Evolutionary conservation across 2,329 filamentous ascomycete species (phyloP).

Genomic region (Didymella exigua): DNA sequence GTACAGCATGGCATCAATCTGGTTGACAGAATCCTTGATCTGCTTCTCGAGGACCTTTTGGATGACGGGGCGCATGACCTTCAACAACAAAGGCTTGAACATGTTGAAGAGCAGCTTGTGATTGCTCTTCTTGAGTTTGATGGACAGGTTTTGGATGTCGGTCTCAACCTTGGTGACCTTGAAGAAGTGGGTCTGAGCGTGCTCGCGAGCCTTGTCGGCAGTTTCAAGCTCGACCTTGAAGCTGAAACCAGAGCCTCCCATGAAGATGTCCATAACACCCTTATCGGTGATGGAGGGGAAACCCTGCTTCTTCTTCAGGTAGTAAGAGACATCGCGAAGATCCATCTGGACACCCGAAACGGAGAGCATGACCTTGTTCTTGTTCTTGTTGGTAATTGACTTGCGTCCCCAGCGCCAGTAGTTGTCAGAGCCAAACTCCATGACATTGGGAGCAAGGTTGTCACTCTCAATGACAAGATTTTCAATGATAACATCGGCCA

Average conservation of each 20-base stretch:
- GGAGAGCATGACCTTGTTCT: conserved; percentile 84
- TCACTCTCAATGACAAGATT: conserved; percentile 95
- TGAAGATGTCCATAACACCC: conserved; percentile 85
- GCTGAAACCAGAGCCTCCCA: conserved; percentile 85
- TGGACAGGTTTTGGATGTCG: conserved; percentile 77
- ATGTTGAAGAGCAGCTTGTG: conserved; percentile 89
- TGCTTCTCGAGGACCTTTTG: conserved; percentile 89
- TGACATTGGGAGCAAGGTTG: conserved; percentile 91
- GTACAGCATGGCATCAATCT: conserved; percentile 74
- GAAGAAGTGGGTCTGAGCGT: conserved; percentile 83
- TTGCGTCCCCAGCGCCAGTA: conserved; percentile 95
- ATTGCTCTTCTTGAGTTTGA: conserved; percentile 93
- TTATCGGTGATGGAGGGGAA: conserved; percentile 88
- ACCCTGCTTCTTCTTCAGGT: conserved; percentile 92
- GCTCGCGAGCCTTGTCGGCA: conserved; percentile 64
- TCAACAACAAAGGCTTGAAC: conserved; percentile 86
- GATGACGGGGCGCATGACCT: conserved; percentile 80
- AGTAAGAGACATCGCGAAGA: conserved; percentile 78
- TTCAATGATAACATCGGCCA: conserved; percentile 87
- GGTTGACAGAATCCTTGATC: conserved; percentile 80
- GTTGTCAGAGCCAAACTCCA: conserved; percentile 90
- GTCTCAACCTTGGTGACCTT: conserved; percentile 90
- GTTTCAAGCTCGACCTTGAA: conserved; percentile 91
- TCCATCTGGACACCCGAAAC: conserved; percentile 93
- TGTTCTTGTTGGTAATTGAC: conserved; percentile 77